These are phyloP conservation scores for Mycosphaerella sp. DNA, from an alignment of 2,329 filamentous ascomycete species.

Conservation along the genomic window DNA sequence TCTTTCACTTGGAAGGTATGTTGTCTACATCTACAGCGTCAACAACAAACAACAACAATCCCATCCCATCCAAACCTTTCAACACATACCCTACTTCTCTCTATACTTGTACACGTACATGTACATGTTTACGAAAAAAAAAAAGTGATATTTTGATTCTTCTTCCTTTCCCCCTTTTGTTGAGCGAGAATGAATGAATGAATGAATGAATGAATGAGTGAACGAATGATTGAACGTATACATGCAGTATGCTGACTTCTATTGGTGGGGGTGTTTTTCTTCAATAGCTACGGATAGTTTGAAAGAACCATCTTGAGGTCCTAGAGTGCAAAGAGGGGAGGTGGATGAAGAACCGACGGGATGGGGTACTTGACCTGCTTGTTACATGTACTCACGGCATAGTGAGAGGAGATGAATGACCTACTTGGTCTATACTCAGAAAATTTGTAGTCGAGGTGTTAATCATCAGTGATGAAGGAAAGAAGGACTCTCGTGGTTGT, in stretches of 20 bases:
- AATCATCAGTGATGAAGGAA: not conserved
- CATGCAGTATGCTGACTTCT: not conserved
- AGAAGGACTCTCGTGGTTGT: not conserved
- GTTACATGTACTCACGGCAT: no score
- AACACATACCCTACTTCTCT: no score
- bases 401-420: not conserved
- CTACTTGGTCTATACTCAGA: no score
- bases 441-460: no score
- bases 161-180: not conserved
- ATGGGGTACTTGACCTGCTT: no score
- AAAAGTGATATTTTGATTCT: not conserved
- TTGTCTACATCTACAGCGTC: not conserved
- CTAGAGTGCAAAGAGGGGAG: not conserved
- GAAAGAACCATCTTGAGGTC: slow-evolving; percentile 23
- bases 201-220: not conserved
- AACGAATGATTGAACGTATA: not conserved
- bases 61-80: no score
- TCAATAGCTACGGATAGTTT: slow-evolving; percentile 24
- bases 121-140: no score
- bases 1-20: slow-evolving; percentile 91
- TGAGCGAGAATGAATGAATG: not conserved
- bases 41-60: no score
- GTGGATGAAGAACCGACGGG: no score
- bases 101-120: no score
- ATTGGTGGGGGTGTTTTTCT: not conserved